phyloP scores from a whole-genome alignment of 2,329 filamentous ascomycete species.

The Graphilbum fragrans region DNA sequence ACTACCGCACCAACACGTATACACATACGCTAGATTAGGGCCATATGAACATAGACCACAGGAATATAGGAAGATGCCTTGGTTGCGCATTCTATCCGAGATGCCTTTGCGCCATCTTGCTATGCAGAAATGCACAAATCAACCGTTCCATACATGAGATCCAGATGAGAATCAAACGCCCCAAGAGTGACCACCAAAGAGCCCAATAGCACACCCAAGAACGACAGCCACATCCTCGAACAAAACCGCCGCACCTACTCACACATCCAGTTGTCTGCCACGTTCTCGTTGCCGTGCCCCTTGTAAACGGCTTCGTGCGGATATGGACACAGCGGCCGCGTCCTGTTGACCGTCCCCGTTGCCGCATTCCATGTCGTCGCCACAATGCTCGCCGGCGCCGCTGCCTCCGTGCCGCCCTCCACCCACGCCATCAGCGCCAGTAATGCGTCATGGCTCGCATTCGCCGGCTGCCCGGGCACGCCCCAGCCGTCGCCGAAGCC shows the following conservation, averaged over 20 bases:
- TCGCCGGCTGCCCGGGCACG: constrained; percentile 5
- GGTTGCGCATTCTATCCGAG: too few relatives aligned
- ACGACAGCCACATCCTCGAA: too few relatives aligned
- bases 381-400: constrained; percentile 10
- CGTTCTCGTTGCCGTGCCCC: neutral
- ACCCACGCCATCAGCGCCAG: constrained; percentile 18
- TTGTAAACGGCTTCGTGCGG: constrained; percentile 8
- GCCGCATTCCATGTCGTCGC: constrained; percentile 16
- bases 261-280: neutral
- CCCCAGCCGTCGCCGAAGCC: constrained; percentile 7
- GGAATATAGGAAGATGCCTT: neutral
- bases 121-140: too few relatives aligned
- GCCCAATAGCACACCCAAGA: too few relatives aligned
- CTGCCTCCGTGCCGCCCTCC: constrained; percentile 11
- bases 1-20: neutral
- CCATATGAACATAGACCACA: too few relatives aligned
- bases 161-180: too few relatives aligned
- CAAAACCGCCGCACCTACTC: too few relatives aligned
- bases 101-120: too few relatives aligned
- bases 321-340: constrained; percentile 26
- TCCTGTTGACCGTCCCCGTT: constrained; percentile 20
- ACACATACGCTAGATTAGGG: too few relatives aligned
- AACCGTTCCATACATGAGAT: too few relatives aligned
- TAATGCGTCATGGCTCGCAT: constrained; percentile 21
- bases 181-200: too few relatives aligned